Conservation (phyloP, 2,329 filamentous ascomycete species). For the Tolypocladium amazonense region DNA sequence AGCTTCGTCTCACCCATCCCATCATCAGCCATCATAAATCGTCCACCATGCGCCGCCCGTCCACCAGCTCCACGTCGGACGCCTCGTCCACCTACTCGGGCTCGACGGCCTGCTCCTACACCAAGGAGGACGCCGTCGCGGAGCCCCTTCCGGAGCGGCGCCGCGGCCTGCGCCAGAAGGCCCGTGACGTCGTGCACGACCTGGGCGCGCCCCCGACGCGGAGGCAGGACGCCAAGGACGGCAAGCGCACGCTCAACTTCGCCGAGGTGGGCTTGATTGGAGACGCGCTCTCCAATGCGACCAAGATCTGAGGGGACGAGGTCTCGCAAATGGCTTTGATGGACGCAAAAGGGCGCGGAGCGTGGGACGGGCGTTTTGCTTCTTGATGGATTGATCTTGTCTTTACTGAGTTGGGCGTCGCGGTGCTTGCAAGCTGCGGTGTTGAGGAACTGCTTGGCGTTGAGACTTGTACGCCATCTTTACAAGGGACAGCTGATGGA, state of each 20-base stretch:
- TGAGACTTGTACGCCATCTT: neutral
- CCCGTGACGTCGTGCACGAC: slow-evolving; percentile 21
- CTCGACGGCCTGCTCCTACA: slow-evolving; percentile 17
- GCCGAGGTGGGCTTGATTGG: slow-evolving; percentile 15
- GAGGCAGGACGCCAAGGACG: slow-evolving; percentile 20
- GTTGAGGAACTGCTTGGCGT: neutral
- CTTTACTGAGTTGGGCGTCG: neutral
- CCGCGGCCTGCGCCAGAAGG: slow-evolving; percentile 19
- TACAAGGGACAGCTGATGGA: neutral
- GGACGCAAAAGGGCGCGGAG: neutral
- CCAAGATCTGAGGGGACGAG: neutral
- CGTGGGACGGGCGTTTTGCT: neutral
- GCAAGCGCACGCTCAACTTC: slow-evolving; percentile 16
- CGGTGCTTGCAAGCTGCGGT: neutral
- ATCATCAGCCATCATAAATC: neutral
- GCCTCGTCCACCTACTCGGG: slow-evolving; percentile 19
- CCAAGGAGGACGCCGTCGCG: slow-evolving; percentile 10
- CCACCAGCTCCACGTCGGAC: slow-evolving; percentile 17
- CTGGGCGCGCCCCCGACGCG: slow-evolving; percentile 20
- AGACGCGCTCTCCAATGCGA: slow-evolving; percentile 9
- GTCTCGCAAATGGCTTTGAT: neutral
- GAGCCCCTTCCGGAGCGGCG: slow-evolving; percentile 5
- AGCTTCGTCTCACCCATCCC: neutral
- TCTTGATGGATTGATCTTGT: neutral
- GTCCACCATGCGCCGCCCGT: slow-evolving; percentile 12